Evolutionary conservation across 2,329 filamentous ascomycete genomes (phyloP).

Genomic region (Byssoonygena ceratinophila): DNA sequence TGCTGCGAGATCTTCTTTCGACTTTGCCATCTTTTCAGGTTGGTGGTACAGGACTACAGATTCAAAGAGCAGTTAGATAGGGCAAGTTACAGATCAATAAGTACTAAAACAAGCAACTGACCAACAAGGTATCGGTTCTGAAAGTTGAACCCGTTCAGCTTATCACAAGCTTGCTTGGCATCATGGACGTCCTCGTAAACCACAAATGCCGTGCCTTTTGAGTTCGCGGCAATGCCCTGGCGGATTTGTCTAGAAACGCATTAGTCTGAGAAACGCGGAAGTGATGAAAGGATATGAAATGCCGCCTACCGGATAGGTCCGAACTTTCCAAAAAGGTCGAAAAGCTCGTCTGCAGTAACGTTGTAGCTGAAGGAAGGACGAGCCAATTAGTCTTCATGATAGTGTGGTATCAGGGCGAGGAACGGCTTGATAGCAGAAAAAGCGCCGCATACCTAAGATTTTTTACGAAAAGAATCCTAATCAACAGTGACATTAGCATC

Average conservation of each 20-base stretch:
- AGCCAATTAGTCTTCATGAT: neutral
- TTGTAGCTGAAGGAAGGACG: conserved; percentile 61
- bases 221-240: conserved; percentile 92
- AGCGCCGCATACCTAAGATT: conserved; percentile 69
- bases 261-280: conserved; percentile 11
- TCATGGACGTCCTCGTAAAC: conserved; percentile 99
- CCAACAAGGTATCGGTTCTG: conserved; percentile 98
- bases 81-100: neutral
- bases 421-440: neutral
- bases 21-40: conserved; percentile 68
- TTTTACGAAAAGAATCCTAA: conserved; percentile 98
- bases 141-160: conserved; percentile 99
- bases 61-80: neutral
- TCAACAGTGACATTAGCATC: neutral
- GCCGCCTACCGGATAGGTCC: conserved; percentile 74
- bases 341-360: conserved; percentile 94
- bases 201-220: conserved; percentile 96
- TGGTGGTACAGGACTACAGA: conserved; percentile 61
- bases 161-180: conserved; percentile 97
- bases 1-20: conserved; percentile 86
- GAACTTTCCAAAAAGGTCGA: conserved; percentile 97
- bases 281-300: neutral
- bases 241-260: conserved; percentile 71
- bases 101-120: conserved; percentile 42
- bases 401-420: neutral